Evolutionary conservation across 495 filamentous ascomycete species (phyloP), one percentile per base, ranked within the genome.

Genomic region (Neurospora sp.): DNA sequence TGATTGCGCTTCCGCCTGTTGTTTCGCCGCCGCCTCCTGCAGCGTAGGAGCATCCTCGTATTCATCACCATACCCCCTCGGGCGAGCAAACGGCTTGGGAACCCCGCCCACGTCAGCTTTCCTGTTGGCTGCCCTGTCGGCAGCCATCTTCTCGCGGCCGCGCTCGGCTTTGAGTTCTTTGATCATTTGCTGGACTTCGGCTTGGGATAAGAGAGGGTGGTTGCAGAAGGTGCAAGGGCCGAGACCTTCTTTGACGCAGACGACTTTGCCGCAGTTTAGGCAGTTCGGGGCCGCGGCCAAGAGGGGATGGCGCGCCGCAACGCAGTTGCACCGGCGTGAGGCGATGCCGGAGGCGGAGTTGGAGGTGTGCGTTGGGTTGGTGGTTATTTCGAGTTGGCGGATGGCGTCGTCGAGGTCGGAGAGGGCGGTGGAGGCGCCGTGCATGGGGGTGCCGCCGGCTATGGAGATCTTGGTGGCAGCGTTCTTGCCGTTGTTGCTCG

Each of bases 221-320:
- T 86, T 87, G 84, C 96, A 99, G 78, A 96, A 98, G 8, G 96
- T 98, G 80, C 96, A 99, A 2, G 96, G 96, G 1, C 95, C 96
- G 4, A 97, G 86, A 1, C 96, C 96, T 79, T 99, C 94, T 77
- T 96, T 93, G 14, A 97, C 89, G 81, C 96, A 99, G 71, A 98
- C 91, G n/a, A 99, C 93, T 81, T 98, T 97, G 71, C 96, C 96
- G 79, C 96, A 99, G 75, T 88, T 90, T 23, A 96, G 84, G 76
- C 96, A 99, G 79, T 98, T 99, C 4, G 96, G 96, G 0, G 94
- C 93, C 0, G 95, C 93, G 11, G 87, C 87, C 12, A 97, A 90
- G 11, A 97, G 85, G 5, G 96, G 92, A 77, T 99, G 96, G 2
- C 93, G 87, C 4, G 91, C 86, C 0, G 92, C 96, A 74, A 93